Evolutionary conservation across 106 monocot genomes (phyloP), one percentile per base, ranked within the genome.

Genomic region (Dendrobium officinale): DNA sequence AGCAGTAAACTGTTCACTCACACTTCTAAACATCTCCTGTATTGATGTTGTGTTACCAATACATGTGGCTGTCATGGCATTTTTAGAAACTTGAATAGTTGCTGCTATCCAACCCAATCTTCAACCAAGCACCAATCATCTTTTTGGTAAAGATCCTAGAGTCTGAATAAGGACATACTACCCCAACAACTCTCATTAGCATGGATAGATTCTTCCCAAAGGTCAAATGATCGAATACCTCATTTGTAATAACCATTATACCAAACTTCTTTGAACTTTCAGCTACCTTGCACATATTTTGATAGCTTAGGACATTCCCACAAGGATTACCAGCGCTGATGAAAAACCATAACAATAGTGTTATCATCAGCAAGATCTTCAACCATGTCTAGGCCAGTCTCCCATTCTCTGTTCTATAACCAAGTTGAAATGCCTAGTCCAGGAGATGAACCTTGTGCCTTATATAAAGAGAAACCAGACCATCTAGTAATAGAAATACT

Each of bases 91-190:
- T 29, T 29, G 29, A 29, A 29, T 29, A 80, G 17, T 78, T 48
- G 61, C 58, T 18, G 44, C 88, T 37, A 94, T 90, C 94, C 94
- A 94, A 31, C 94, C 94, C 72, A 94, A 79, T 67, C 94, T 82
- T 91, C 94, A 94, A 76, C 94, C 94, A 76, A 91, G 94, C 58
- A 91, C 91, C 1, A 85, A 22, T 91, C 89, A 94, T 85, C 86
- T 86, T 79, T 94, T 94, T 59, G 91, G 89, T 67, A 94, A 86
- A 22, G 91, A 91, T 4, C 94, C 94, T 72, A 41, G 88, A 89
- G 78, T 89, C 29, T 29, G 29, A 29, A 29, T 29, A 29, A 29
- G 29, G 29, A 29, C 29, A 29, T 29, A 29, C 29, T 29, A 29
- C 29, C 29, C 29, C 29, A 29, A 29, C 29, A 29, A 29, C 29